phyloP scores from a whole-genome alignment of 257 asterid species.

The Leonotis leonurus region DNA sequence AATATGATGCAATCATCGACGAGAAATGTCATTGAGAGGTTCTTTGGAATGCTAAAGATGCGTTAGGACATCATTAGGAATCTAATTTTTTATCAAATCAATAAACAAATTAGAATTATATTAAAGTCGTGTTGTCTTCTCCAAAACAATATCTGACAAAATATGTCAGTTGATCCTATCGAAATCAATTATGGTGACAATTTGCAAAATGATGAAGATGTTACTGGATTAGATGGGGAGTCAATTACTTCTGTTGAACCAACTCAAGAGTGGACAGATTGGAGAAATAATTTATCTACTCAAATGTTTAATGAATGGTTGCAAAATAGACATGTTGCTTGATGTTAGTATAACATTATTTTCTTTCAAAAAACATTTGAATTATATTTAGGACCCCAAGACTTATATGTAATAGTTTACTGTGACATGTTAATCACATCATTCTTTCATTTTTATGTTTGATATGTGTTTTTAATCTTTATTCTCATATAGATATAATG shows the following conservation, averaged over 20 bases:
- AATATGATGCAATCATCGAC: not conserved
- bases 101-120: not conserved
- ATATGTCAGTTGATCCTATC: too few relatives aligned
- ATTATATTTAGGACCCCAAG: too few relatives aligned
- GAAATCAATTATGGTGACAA: too few relatives aligned
- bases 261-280: not conserved
- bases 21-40: not conserved
- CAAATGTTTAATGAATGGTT: not conserved
- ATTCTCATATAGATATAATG: too few relatives aligned
- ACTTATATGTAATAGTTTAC: too few relatives aligned
- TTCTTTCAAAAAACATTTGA: too few relatives aligned
- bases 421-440: too few relatives aligned
- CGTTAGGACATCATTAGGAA: not conserved
- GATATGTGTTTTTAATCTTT: too few relatives aligned
- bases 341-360: not conserved
- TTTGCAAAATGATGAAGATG: not conserved
- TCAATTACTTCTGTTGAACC: not conserved
- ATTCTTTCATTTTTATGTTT: too few relatives aligned
- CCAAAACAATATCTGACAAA: not conserved
- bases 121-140: not conserved
- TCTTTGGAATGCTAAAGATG: not conserved
- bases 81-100: not conserved
- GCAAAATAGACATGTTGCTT: not conserved
- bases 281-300: not conserved
- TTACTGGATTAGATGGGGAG: not conserved